A percentile compares a stretch with the other conserved stretches of the same genome.
Conservation (phyloP, 768 basidiomycete species). For the Leccinum uliginosum region DNA sequence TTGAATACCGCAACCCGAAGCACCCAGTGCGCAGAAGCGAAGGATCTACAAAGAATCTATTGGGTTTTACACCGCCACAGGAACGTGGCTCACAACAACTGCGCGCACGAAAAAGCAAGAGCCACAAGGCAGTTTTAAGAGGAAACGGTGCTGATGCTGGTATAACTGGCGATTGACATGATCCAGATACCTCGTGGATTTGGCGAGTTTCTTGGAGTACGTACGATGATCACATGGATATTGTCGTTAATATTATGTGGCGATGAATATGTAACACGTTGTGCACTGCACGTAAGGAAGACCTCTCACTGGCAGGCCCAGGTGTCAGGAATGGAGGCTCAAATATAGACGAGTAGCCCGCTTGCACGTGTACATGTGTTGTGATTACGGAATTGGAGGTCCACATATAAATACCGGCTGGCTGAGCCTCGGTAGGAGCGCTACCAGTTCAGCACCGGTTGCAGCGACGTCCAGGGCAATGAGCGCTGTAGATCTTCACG, state of each 20-base stretch:
- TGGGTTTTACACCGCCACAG: conserved; percentile 30
- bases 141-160: conserved; percentile 25
- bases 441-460: conserved; percentile 17
- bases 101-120: conserved; percentile 31
- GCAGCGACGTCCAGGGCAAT: conserved; percentile 24
- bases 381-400: conserved; percentile 19
- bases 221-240: not conserved
- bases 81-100: conserved; percentile 12
- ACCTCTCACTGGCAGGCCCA: no score
- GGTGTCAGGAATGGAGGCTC: not conserved
- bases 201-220: conserved; percentile 4
- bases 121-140: conserved; percentile 32
- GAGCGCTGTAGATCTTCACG: conserved; percentile 39
- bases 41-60: conserved; percentile 15
- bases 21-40: not conserved
- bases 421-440: not conserved
- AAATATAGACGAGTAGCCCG: not conserved
- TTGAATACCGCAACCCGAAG: conserved; percentile 5
- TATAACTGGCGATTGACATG: not conserved
- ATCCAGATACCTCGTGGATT: conserved; percentile 11
- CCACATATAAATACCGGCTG: conserved; percentile 21
- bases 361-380: conserved; percentile 19
- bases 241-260: not conserved
- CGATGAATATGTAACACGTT: conserved; percentile 10
- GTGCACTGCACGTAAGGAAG: conserved; percentile 8